Base-by-base conservation (phyloP, 768 basidiomycete species). In the Imleria badia region DNA sequence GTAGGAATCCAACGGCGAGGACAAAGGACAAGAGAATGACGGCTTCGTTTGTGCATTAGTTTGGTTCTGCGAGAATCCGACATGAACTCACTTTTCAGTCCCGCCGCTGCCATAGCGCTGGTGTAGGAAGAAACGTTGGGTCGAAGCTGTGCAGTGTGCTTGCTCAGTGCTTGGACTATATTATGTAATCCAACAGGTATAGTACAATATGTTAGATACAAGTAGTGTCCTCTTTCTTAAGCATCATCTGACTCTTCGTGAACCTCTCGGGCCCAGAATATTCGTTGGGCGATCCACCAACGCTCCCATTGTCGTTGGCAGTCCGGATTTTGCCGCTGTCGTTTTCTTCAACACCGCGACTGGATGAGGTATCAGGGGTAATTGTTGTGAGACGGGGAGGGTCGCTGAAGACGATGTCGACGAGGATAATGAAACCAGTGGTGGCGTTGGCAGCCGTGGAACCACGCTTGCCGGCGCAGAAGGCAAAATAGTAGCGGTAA, bases 21-120 rank as follows among this genome's bases (percentile, higher is more conserved):
- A 98, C 92, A 74, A 99, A 98, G 2, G 97, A 95, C 43, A 99
- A 86, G 49, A 98, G 80, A 64, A 98, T 94, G 60, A 98, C 94
- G 66, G 94, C 95, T 98, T 68, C 45, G 5, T 59, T 44, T 3
- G 23, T 50, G 41, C 15, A 26, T 45, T 11, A 60, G 48, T 20
- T 34, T 26, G 29, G 30, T 61, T 38, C 26, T 33, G 22, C 30
- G 45, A 31, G 39, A 34, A 17, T 20, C 4, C 43, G 36, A 51
- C n/a, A 40, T 40, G 30, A 6, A 47, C 81, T 65, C 66, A 88
- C 87, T 89, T 76, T 84, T 81, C 60, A 89, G 77, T 61, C 87
- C 86, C 51, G 86, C 85, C 46, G 82, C 75, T 59, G 83, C 75
- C 85, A 87, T 86, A 17, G 55, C 54, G 64, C 35, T 57, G 44